phyloP scores from a whole-genome alignment of 192 early-diverging fungal species.

The Backusella westeae region DNA sequence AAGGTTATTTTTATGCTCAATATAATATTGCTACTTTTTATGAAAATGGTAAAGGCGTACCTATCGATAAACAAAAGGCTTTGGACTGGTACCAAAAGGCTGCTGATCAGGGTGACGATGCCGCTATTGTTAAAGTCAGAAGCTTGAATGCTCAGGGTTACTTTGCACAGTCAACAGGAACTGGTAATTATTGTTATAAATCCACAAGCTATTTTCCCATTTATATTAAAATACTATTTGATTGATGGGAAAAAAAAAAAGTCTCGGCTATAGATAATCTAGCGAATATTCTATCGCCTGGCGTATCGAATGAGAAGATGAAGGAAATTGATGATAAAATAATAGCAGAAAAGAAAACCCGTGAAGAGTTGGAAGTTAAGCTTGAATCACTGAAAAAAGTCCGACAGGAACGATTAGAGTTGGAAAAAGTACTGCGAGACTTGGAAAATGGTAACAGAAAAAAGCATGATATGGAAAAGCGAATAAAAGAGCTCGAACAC shows the following conservation, averaged over 20 bases:
- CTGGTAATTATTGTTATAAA: background rate
- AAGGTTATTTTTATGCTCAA: constrained; percentile 78
- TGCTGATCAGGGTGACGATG: constrained; percentile 40
- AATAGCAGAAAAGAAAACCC: background rate
- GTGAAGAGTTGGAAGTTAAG: background rate
- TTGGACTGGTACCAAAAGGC: constrained; percentile 7
- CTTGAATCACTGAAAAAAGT: background rate
- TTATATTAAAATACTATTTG: background rate
- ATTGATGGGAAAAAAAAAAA: background rate
- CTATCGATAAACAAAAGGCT: constrained; percentile 36
- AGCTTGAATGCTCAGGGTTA: background rate
- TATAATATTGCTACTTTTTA: constrained; percentile 80
- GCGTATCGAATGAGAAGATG: background rate
- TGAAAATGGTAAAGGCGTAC: constrained; percentile 65
- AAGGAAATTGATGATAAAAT: background rate
- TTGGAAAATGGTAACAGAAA: background rate
- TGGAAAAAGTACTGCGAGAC: background rate
- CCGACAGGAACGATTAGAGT: background rate
- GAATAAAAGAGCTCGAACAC: background rate
- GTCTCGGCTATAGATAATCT: background rate
- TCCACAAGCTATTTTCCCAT: background rate
- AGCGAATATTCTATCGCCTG: background rate
- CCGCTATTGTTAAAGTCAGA: background rate
- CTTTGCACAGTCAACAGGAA: background rate
- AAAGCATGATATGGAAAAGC: background rate